Percentiles rank a stretch among this genome's conserved stretches.
Evolutionary conservation across 2,329 filamentous ascomycete genomes (phyloP).

Genomic region (Purpureocillium lavendulum): DNA sequence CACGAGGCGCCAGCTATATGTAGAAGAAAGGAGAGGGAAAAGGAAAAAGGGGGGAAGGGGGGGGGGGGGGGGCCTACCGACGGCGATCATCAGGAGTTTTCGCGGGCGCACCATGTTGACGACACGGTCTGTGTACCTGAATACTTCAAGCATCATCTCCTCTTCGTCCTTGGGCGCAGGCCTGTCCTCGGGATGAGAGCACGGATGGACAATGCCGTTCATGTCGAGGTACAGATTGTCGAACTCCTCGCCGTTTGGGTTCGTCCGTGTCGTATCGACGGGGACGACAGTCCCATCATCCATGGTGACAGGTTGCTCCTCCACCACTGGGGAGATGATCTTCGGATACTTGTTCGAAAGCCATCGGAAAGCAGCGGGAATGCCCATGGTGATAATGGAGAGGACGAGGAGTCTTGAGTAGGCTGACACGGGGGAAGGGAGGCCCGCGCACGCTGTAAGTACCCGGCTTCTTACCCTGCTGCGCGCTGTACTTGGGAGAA

Average conservation of each 20-base stretch:
- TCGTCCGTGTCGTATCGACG: conserved; percentile 73
- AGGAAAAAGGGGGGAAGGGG: neutral
- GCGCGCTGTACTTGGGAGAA: too few species aligned
- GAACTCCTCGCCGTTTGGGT: conserved; percentile 96
- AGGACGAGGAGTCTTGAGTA: neutral
- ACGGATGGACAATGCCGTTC: conserved; percentile 99
- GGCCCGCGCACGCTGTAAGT: too few species aligned
- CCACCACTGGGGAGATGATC: conserved; percentile 85
- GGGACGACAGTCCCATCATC: conserved; percentile 76
- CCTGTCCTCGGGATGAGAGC: conserved; percentile 91
- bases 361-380: conserved; percentile 92
- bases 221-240: conserved; percentile 98
- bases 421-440: too few species aligned
- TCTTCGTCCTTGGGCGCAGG: conserved; percentile 89
- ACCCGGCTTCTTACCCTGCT: too few species aligned
- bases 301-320: conserved; percentile 73
- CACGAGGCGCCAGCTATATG: neutral
- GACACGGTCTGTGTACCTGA: conserved; percentile 96
- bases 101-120: conserved; percentile 97
- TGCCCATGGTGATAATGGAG: conserved; percentile 59
- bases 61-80: conserved; percentile 50
- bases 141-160: conserved; percentile 99
- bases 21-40: conserved; percentile 15
- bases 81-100: conserved; percentile 94
- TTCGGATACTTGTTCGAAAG: conserved; percentile 96